phyloP scores from a whole-genome alignment of 306 rosid genomes.

The Trifolium pratense region DNA sequence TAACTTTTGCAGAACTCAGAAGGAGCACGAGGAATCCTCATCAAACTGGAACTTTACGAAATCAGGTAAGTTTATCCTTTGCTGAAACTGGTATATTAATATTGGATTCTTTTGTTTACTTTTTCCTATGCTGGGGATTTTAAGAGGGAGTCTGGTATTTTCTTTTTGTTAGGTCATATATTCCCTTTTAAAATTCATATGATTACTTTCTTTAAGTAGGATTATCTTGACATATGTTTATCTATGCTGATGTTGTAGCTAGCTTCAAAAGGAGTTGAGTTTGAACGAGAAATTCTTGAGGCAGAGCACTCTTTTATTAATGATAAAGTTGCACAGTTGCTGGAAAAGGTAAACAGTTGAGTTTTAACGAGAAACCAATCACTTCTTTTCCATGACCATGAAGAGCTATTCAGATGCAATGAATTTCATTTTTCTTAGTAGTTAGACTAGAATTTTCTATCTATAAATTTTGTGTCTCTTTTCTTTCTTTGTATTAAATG shows the following conservation, averaged over 20 bases:
- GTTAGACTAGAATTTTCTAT: slow-evolving; percentile 28
- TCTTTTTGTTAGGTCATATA: slow-evolving; percentile 28
- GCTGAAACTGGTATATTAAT: slow-evolving; percentile 22
- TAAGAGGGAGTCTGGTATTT: slow-evolving; percentile 27
- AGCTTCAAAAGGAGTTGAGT: slow-evolving; percentile 72
- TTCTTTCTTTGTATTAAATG: slow-evolving; percentile 1
- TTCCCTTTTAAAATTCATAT: slow-evolving; percentile 23
- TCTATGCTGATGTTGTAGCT: slow-evolving; percentile 55
- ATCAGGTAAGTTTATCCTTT: slow-evolving; percentile 59
- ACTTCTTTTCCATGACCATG: slow-evolving; percentile 6
- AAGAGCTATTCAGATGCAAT: slow-evolving; percentile 29
- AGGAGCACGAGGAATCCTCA: slow-evolving; percentile 63
- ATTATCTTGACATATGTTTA: slow-evolving; percentile 41
- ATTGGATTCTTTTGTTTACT: slow-evolving; percentile 19
- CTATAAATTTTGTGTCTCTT: slow-evolving; percentile 10
- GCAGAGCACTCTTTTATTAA: slow-evolving; percentile 67
- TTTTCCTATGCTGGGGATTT: slow-evolving; percentile 15
- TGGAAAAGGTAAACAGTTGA: slow-evolving; percentile 56
- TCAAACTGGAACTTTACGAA: slow-evolving; percentile 59
- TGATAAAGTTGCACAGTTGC: slow-evolving; percentile 71
- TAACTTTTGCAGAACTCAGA: slow-evolving; percentile 64
- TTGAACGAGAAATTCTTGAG: slow-evolving; percentile 84
- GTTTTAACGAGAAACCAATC: background rate
- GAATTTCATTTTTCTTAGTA: slow-evolving; percentile 18
- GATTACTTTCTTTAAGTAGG: slow-evolving; percentile 8